These are phyloP conservation scores for Taphrina flavorubra DNA, from an alignment of 1,139 yeast genomes.

Conservation along the genomic window DNA sequence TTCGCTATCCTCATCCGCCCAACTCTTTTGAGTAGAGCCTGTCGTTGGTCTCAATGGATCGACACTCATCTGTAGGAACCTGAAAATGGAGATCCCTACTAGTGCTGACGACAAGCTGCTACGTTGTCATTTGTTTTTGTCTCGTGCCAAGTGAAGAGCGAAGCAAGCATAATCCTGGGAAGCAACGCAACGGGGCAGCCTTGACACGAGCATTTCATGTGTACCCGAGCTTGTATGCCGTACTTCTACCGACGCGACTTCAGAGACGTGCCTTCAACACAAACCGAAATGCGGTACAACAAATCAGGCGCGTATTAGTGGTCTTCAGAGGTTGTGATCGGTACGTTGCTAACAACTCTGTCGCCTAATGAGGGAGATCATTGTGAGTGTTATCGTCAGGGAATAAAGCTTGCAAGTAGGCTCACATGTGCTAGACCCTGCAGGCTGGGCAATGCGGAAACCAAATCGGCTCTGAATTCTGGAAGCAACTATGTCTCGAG, in stretches of 20 bases:
- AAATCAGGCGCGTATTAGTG: slow-evolving; percentile 8
- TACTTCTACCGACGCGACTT: slow-evolving; percentile 15
- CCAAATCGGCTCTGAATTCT: slow-evolving; percentile 90
- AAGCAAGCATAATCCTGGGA: no score
- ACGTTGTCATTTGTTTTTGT: background rate
- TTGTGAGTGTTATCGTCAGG: slow-evolving; percentile 9
- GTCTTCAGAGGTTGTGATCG: background rate
- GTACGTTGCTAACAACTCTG: background rate
- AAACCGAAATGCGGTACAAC: background rate
- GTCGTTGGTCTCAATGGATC: slow-evolving; percentile 30
- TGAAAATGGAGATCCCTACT: background rate
- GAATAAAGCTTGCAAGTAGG: background rate
- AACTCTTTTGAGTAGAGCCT: slow-evolving; percentile 31
- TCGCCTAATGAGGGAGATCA: slow-evolving; percentile 37
- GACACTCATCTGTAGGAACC: background rate
- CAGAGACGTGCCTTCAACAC: slow-evolving; percentile 5
- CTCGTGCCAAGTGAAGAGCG: no score
- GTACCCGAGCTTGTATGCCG: background rate
- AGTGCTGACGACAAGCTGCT: background rate
- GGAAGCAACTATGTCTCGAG: slow-evolving; percentile 87
- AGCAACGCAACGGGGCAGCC: background rate
- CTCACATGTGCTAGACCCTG: slow-evolving; percentile 53
- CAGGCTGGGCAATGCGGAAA: slow-evolving; percentile 93
- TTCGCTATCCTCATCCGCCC: slow-evolving; percentile 42
- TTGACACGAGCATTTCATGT: slow-evolving; percentile 8